Base-by-base conservation (phyloP, 441 rosid species). In the Hura crepitans region DNA sequence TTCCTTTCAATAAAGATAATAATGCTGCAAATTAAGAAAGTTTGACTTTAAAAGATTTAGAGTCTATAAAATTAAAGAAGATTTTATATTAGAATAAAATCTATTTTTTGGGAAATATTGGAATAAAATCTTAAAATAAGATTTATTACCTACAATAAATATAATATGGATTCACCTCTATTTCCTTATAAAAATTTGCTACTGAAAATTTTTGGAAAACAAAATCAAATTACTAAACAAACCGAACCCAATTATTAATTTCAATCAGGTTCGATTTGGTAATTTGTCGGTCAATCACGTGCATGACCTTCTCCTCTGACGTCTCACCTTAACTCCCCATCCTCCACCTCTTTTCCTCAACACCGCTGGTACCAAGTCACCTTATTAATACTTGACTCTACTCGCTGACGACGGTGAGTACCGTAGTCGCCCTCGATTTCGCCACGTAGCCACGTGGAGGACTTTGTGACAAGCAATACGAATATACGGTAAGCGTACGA, bases 201-300 rank as follows among this genome's bases (percentile, higher is more conserved):
- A 35, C 2, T 33, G 37, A 6, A 33, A 33, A 2, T 33, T 33
- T 6, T 33, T 33, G 37, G 6, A 33, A 33, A 33, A 3, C 17
- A 15, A 47, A 47, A 47, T 11, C 14, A 47, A 47, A 15, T 10
- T 47, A 47, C n/a, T 47, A n/a, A 47, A 47, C 3, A 7, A 47
- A 47, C 14, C 1, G 2, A 47, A 47, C 14, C 4, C 12, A 47
- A 18, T 12, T 13, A 5, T 14, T 3, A 18, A 14, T 47, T 13
- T 12, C 18, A 47, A 47, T 1, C 15, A 23, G 2, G 25, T 23
- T 10, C 23, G 28, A 11, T 30, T 30, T 0, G 22, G 6, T 13
- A 28, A 56, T 13, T 28, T 56, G 82, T 77, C 80, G 75, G 72
- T 78, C 15, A 35, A 43, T 79, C 84, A 76, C 72, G 78, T 68